Evolutionary conservation across 768 basidiomycete species (phyloP).

Genomic region (Trametes punicea): DNA sequence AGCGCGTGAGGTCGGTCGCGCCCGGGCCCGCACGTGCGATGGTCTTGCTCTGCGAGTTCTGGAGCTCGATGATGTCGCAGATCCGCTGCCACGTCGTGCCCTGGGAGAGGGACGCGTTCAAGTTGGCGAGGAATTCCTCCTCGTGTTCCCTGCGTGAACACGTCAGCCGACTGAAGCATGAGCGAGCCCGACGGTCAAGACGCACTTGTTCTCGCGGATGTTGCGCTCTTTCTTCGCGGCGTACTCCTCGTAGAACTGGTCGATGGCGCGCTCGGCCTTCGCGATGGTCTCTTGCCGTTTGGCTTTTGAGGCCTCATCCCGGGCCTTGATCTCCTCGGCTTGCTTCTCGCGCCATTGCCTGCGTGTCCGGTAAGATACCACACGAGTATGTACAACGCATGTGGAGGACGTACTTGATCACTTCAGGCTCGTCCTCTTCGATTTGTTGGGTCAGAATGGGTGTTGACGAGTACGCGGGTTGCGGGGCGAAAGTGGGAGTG

Average conservation of each 20-base stretch:
- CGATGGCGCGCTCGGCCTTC: constrained; percentile 82
- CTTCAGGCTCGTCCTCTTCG: constrained; percentile 80
- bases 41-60: constrained; percentile 98
- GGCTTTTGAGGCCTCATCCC: constrained; percentile 76
- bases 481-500: constrained; percentile 64
- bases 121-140: constrained; percentile 67
- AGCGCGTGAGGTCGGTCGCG: constrained; percentile 84
- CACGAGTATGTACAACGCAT: background rate
- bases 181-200: constrained; percentile 2
- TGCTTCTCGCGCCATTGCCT: constrained; percentile 91
- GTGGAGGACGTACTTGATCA: constrained; percentile 65
- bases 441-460: constrained; percentile 68
- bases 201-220: constrained; percentile 95
- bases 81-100: constrained; percentile 98
- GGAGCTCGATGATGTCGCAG: constrained; percentile 76
- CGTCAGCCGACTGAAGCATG: background rate
- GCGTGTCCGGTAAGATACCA: background rate
- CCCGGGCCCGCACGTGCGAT: constrained; percentile 81
- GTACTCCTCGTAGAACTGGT: constrained; percentile 89
- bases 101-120: constrained; percentile 72
- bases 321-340: constrained; percentile 72
- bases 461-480: constrained; percentile 66
- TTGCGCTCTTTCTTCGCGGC: constrained; percentile 83
- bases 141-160: constrained; percentile 70
- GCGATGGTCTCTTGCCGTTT: constrained; percentile 80